Percentiles rank a stretch among this genome's conserved stretches.
Evolutionary conservation across 73 alveolate genomes (phyloP).

Genomic region (Paramecium biaurelia): DNA sequence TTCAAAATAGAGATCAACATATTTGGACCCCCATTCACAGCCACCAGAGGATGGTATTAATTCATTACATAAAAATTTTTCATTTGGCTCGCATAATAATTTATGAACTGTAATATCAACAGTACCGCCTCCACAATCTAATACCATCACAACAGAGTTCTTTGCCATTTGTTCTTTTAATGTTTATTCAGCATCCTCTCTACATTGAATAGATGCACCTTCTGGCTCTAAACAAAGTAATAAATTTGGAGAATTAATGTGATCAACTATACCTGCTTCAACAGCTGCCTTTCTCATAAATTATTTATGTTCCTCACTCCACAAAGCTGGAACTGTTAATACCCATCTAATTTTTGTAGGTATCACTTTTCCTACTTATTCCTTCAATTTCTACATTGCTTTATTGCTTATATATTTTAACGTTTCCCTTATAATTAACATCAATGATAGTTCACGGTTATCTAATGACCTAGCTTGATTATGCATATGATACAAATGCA

Average conservation of each 20-base stretch:
- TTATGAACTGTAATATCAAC: constrained; percentile 96
- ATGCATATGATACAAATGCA: constrained; percentile 95
- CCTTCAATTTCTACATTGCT: constrained; percentile 92
- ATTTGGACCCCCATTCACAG: constrained; percentile 98
- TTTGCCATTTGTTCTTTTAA: constrained; percentile 86
- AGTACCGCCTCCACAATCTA: constrained; percentile 99
- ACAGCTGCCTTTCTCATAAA: constrained; percentile 98
- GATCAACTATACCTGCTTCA: constrained; percentile 95
- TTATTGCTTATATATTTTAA: constrained; percentile 88
- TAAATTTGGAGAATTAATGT: constrained; percentile 87
- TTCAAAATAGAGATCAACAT: constrained; percentile 96
- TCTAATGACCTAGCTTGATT: constrained; percentile 90
- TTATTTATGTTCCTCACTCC: constrained; percentile 97
- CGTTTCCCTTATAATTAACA: constrained; percentile 91
- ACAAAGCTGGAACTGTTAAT: constrained; percentile 97
- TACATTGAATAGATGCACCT: constrained; percentile 97
- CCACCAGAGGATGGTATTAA: constrained; percentile 97
- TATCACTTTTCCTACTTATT: constrained; percentile 95
- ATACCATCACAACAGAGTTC: constrained; percentile 90
- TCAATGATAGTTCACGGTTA: constrained; percentile 94
- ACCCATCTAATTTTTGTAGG: constrained; percentile 98
- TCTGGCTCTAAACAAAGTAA: constrained; percentile 97
- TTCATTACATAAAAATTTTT: constrained; percentile 94
- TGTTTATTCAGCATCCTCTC: constrained; percentile 94
- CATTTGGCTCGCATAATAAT: constrained; percentile 93